phyloP scores from a whole-genome alignment of 495 filamentous ascomycete species.

The Aspergillus mulundensis region DNA sequence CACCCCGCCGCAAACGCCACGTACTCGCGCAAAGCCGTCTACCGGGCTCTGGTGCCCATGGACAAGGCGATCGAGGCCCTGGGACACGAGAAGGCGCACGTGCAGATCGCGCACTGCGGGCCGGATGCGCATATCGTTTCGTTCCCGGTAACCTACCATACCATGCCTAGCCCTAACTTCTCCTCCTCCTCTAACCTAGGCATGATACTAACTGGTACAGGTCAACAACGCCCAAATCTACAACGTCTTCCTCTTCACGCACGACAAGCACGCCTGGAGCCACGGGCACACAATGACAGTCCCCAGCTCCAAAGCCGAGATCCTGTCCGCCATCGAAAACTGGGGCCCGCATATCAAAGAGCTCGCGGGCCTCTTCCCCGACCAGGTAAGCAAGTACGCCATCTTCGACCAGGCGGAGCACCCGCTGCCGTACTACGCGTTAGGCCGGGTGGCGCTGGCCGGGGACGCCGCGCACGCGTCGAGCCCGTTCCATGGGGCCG shows the following conservation, averaged over 20 bases:
- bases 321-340: background rate
- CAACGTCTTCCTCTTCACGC: constrained; percentile 16
- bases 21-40: constrained; percentile 48
- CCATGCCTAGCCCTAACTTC: too few species aligned
- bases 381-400: constrained; percentile 31
- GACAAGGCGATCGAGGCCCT: constrained; percentile 31
- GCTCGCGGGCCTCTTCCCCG: constrained; percentile 22
- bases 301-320: background rate
- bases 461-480: constrained; percentile 44
- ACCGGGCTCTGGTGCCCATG: constrained; percentile 50
- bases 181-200: too few species aligned
- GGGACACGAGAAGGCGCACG: constrained; percentile 21
- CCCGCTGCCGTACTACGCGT: constrained; percentile 28
- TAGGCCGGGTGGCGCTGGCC: constrained; percentile 25
- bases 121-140: constrained; percentile 16
- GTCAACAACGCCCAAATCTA: constrained; percentile 21
- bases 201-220: background rate
- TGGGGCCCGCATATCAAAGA: constrained; percentile 10
- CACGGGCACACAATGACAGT: background rate
- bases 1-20: constrained; percentile 32
- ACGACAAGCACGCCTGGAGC: constrained; percentile 16
- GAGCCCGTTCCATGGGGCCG: constrained; percentile 39
- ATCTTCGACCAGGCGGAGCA: constrained; percentile 36
- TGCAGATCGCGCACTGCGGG: constrained; percentile 9
- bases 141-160: constrained; percentile 19